Base-by-base conservation (phyloP, 345 rosid species). In the Noccaea bulbosa region DNA sequence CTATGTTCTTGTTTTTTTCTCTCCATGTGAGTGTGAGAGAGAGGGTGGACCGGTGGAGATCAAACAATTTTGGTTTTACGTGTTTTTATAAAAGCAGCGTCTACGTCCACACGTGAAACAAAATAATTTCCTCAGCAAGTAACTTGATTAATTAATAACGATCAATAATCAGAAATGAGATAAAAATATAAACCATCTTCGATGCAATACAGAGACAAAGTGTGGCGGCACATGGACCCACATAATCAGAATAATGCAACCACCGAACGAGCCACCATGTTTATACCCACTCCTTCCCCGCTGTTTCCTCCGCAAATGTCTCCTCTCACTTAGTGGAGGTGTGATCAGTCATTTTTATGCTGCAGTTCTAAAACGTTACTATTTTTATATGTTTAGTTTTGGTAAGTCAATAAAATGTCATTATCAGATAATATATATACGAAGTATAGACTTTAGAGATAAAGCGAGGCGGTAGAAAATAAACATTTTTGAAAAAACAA, bases 241-340 rank as follows among this genome's bases (percentile, higher is more conserved):
- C 22, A 44, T 17, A 57, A 63, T 52, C n/a, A 50, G 64, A 67
- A 74, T 74, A 74, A 66, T 73, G 62, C 34, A 49, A 9, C 47
- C 72, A 66, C 62, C 72, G 67, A 66, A 65, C 10, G 17, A 73
- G 59, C 53, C 77, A 73, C 51, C 51, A 38, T 20, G 34, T 72
- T 48, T 20, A 57, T 32, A 58, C 69, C 72, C 46, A 74, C 68
- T 73, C 30, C 2, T 1, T 11, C 9, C 27, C 69, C 78, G 51
- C 34, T 52, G 17, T 52, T 44, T 53, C 8, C 78, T 75, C 78
- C 78, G 78, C 69, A 75, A 67, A 59, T 53, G 52, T 59, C 78
- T 74, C 78, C 24, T 3, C 15, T 64, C 51, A 72, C 57, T 65
- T 37, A 37, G 50, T 64, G 70, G 16, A 45, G 12, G 6, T 41